Conservation (phyloP, 1,284 basidiomycete species). For the Boletus hoseneyae region DNA sequence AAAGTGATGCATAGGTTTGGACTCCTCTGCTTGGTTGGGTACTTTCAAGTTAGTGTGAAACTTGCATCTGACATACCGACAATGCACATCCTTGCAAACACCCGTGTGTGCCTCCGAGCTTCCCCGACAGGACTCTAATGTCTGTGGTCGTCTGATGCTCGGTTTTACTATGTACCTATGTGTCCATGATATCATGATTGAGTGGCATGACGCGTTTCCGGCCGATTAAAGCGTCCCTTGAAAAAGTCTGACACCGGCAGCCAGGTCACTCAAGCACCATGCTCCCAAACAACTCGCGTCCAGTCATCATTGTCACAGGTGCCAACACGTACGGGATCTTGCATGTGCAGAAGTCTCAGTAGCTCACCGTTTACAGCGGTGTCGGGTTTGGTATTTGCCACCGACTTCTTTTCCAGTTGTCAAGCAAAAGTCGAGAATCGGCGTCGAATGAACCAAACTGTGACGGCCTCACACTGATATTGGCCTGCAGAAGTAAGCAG, state of each 20-base stretch:
- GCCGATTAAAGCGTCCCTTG: too few species aligned
- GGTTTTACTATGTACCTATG: too few species aligned
- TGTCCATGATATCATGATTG: too few species aligned
- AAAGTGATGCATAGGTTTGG: constrained; percentile 40
- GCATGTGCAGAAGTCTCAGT: neutral
- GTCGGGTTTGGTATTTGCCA: constrained; percentile 85
- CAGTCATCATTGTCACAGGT: constrained; percentile 63
- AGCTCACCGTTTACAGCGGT: constrained; percentile 60
- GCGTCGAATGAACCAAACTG: constrained; percentile 30
- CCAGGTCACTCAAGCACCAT: constrained; percentile 10
- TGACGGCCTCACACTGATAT: constrained; percentile 68
- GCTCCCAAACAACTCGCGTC: constrained; percentile 42
- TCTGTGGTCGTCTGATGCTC: too few species aligned
- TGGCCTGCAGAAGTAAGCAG: constrained; percentile 73
- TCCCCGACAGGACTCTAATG: too few species aligned
- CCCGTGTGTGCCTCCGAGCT: neutral
- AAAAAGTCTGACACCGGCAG: too few species aligned
- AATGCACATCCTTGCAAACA: neutral
- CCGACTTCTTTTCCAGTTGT: constrained; percentile 72
- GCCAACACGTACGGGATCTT: constrained; percentile 55
- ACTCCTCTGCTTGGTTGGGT: neutral
- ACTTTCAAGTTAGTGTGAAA: neutral
- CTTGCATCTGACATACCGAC: constrained; percentile 1
- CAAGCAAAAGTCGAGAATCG: constrained; percentile 41
- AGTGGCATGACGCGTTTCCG: too few species aligned